These are phyloP conservation scores for Cnidoscolus chayamansa DNA, from an alignment of 441 rosid genomes.

Conservation along the genomic window DNA sequence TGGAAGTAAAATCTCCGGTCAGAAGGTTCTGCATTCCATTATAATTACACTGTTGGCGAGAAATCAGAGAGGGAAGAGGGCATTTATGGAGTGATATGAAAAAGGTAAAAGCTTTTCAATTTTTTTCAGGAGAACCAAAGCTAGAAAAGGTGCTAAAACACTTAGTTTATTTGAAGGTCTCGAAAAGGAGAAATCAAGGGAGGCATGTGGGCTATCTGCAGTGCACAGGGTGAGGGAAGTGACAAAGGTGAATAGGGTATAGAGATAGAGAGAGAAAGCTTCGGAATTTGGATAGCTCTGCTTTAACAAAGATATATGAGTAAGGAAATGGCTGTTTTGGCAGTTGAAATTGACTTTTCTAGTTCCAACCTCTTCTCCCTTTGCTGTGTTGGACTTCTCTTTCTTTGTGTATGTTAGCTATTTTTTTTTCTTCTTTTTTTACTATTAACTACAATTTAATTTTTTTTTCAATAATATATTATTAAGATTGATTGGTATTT, in stretches of 20 bases:
- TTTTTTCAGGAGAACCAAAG: conserved; percentile 22
- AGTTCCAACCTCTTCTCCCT: neutral
- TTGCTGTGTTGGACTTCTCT: too few relatives aligned
- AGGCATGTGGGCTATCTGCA: conserved; percentile 28
- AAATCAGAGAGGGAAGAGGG: neutral
- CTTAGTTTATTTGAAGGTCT: conserved; percentile 5
- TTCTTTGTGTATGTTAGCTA: too few relatives aligned
- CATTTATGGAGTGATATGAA: neutral
- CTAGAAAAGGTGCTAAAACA: neutral
- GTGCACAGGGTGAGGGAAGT: conserved; percentile 12
- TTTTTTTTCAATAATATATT: too few relatives aligned
- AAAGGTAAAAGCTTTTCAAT: conserved; percentile 29
- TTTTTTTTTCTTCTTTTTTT: too few relatives aligned
- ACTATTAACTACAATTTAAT: too few relatives aligned
- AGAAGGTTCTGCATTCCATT: conserved; percentile 17
- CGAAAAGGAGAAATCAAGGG: conserved; percentile 14
- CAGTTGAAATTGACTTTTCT: conserved; percentile 34
- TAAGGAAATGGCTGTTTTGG: conserved; percentile 25
- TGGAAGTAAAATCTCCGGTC: neutral
- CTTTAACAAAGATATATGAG: conserved; percentile 5
- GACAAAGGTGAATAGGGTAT: conserved; percentile 19
- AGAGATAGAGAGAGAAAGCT: conserved; percentile 14
- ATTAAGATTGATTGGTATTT: too few relatives aligned
- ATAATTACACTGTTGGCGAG: conserved; percentile 17
- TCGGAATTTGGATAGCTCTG: conserved; percentile 35